Evolutionary conservation across 257 asterid species (phyloP).

Genomic region (Paulownia fortunei): DNA sequence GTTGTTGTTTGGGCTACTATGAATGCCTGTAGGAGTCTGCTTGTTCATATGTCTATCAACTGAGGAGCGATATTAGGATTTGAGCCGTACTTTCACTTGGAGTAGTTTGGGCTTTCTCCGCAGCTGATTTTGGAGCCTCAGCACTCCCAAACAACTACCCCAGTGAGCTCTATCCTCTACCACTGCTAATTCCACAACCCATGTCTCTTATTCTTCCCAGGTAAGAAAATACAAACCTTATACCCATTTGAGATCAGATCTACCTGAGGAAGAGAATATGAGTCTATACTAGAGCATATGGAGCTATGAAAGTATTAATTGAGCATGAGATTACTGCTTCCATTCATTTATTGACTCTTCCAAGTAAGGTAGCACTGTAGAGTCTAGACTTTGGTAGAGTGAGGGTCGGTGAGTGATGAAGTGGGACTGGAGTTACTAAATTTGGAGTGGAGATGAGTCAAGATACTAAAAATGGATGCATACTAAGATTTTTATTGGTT

Average conservation of each 20-base stretch:
- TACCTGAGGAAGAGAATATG: constrained; percentile 16
- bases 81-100: constrained; percentile 45
- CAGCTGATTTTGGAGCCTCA: constrained; percentile 61
- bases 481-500: too few relatives aligned
- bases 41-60: constrained; percentile 52
- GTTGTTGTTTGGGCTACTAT: constrained; percentile 55
- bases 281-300: not conserved
- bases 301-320: constrained; percentile 30
- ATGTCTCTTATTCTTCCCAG: constrained; percentile 33
- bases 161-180: constrained; percentile 73
- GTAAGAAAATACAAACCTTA: constrained; percentile 12
- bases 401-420: not conserved
- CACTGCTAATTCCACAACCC: constrained; percentile 76
- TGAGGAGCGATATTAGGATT: constrained; percentile 56
- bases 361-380: constrained; percentile 10
- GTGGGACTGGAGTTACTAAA: constrained; percentile 32
- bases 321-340: constrained; percentile 35
- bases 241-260: constrained; percentile 47
- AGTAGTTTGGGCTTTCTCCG: constrained; percentile 41
- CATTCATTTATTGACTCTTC: constrained; percentile 32
- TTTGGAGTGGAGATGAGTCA: constrained; percentile 38
- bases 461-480: too few relatives aligned
- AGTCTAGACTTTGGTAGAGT: not conserved
- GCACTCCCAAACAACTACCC: constrained; percentile 68
- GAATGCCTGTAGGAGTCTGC: constrained; percentile 74